phyloP scores from a whole-genome alignment of 2,329 filamentous ascomycete species.

The Xylariales sp. region DNA sequence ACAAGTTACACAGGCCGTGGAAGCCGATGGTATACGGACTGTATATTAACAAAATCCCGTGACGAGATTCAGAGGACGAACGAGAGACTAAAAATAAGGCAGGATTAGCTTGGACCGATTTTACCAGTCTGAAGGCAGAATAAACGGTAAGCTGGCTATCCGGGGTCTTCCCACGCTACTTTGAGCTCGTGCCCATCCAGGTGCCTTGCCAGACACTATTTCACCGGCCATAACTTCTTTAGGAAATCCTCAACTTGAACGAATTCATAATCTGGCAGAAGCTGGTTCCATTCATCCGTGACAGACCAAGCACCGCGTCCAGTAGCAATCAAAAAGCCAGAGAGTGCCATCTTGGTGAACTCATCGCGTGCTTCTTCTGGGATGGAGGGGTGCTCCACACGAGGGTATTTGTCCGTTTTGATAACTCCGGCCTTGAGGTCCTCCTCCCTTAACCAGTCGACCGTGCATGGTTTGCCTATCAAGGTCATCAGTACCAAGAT shows the following conservation, averaged over 20 bases:
- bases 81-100: too few relatives aligned
- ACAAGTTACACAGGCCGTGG: too few relatives aligned
- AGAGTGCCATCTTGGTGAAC: slow-evolving; percentile 16
- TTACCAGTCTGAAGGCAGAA: too few relatives aligned
- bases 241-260: slow-evolving; percentile 36
- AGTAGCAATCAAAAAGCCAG: slow-evolving; percentile 16
- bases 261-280: slow-evolving; percentile 40
- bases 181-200: too few relatives aligned
- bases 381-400: slow-evolving; percentile 23
- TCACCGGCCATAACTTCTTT: slow-evolving; percentile 33
- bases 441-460: slow-evolving; percentile 26
- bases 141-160: too few relatives aligned
- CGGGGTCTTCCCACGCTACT: too few relatives aligned
- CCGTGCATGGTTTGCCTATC: slow-evolving; percentile 21
- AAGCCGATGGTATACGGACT: too few relatives aligned
- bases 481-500: background rate
- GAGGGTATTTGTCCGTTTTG: slow-evolving; percentile 21
- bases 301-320: slow-evolving; percentile 12
- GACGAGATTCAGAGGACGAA: too few relatives aligned
- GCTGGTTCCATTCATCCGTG: slow-evolving; percentile 38
- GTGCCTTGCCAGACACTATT: too few relatives aligned
- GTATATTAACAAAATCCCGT: too few relatives aligned
- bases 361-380: slow-evolving; percentile 20
- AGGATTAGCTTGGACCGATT: too few relatives aligned
- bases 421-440: slow-evolving; percentile 25